A percentile compares a stretch with the other conserved stretches of the same genome.
phyloP scores from a whole-genome alignment of 2,329 filamentous ascomycete species.

The Paramyrothecium sp. region DNA sequence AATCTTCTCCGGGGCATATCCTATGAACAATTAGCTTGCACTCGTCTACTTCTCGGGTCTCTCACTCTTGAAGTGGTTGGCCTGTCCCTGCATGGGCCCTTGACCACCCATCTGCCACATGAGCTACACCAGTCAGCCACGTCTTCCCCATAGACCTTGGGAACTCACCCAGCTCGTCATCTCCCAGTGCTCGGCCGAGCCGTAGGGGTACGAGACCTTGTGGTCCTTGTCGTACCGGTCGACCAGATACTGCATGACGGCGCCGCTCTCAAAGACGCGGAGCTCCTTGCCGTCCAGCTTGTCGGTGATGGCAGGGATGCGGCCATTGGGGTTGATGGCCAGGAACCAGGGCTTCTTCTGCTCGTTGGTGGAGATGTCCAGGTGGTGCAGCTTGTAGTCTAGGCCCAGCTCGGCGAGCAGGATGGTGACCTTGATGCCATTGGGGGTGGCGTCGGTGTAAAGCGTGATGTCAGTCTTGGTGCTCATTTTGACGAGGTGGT shows the following conservation, averaged over 20 bases:
- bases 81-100: constrained; percentile 78
- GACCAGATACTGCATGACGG: constrained; percentile 81
- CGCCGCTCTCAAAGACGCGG: constrained; percentile 77
- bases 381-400: constrained; percentile 70
- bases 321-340: constrained; percentile 88
- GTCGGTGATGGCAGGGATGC: constrained; percentile 85
- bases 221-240: constrained; percentile 79
- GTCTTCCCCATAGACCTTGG: neutral
- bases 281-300: constrained; percentile 74
- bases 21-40: constrained; percentile 23
- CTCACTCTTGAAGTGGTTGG: constrained; percentile 76
- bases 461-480: constrained; percentile 66
- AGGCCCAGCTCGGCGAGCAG: constrained; percentile 81
- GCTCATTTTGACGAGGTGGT: constrained; percentile 26
- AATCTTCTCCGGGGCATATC: constrained; percentile 79
- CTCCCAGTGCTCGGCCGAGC: constrained; percentile 74
- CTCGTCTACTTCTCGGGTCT: neutral
- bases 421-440: constrained; percentile 88
- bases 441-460: constrained; percentile 81
- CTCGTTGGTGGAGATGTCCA: constrained; percentile 72
- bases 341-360: constrained; percentile 88
- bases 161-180: constrained; percentile 69
- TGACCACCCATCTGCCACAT: constrained; percentile 79
- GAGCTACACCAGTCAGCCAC: constrained; percentile 32
- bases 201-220: constrained; percentile 77